These are phyloP conservation scores for Fremontodendron californicum DNA, from an alignment of 345 rosid species.

Conservation along the genomic window DNA sequence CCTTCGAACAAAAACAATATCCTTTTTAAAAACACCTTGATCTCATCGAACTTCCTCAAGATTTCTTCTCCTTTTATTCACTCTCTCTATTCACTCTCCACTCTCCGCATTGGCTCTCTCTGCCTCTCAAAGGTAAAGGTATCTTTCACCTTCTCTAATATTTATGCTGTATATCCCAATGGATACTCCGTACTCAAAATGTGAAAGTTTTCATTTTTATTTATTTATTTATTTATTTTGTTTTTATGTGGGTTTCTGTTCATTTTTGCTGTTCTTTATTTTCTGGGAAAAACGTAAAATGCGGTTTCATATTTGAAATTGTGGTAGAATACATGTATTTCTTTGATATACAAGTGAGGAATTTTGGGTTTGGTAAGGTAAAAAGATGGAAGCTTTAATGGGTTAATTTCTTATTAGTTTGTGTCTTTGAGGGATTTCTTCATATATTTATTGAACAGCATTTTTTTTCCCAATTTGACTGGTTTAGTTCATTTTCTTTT, in stretches of 20 bases:
- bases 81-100: not conserved
- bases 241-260: not conserved
- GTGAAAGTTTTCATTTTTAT: not conserved
- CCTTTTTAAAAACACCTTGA: constrained; percentile 1
- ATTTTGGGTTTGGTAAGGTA: not conserved
- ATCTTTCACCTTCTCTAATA: not conserved
- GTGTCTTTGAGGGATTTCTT: not conserved
- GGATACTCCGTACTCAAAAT: not conserved
- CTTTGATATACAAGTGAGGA: not conserved
- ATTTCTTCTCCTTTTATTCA: not conserved
- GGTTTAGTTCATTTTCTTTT: not conserved
- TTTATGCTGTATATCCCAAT: not conserved
- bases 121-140: constrained; percentile 28
- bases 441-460: not conserved
- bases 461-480: not conserved
- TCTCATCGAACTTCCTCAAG: not conserved
- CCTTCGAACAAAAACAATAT: not conserved
- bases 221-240: no score
- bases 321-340: constrained; percentile 14
- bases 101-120: constrained; percentile 25
- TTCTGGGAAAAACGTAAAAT: constrained; percentile 8
- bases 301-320: constrained; percentile 9
- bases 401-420: constrained; percentile 4
- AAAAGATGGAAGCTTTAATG: constrained; percentile 6
- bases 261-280: not conserved